These are phyloP conservation scores for Candida odintsovae DNA, from an alignment of 805 yeast genomes.

Conservation along the genomic window DNA sequence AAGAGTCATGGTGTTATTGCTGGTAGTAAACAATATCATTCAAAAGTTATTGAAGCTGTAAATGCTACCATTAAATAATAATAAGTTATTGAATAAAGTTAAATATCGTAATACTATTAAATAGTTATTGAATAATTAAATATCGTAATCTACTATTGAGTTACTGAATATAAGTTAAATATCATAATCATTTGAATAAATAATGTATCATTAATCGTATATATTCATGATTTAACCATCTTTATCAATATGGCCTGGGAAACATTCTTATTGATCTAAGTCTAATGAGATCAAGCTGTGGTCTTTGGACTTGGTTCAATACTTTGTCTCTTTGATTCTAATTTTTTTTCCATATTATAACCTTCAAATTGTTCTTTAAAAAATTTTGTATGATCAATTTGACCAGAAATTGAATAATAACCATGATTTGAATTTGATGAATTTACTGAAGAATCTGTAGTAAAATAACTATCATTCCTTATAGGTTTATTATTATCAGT, in stretches of 20 bases:
- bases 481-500: neutral
- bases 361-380: neutral
- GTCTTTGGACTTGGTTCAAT: neutral
- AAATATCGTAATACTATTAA: too few species aligned
- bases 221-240: neutral
- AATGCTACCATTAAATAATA: slow-evolving; percentile 8
- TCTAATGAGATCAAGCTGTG: neutral
- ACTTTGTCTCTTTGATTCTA: neutral
- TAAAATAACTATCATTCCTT: neutral
- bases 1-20: slow-evolving; percentile 91
- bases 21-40: slow-evolving; percentile 35
- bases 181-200: too few species aligned
- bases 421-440: neutral
- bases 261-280: too few species aligned
- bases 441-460: neutral
- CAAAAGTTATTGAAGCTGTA: slow-evolving; percentile 25
- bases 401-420: neutral
- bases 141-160: too few species aligned
- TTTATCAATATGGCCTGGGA: too few species aligned
- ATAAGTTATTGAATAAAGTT: too few species aligned
- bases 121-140: too few species aligned
- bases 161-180: too few species aligned
- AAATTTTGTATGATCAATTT: neutral
- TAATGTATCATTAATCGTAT: neutral
- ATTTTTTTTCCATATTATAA: neutral